Evolutionary conservation across 164 flowering plant species (phyloP), one percentile per base, ranked within the genome.

Genomic region (Tetrastigma voinierianum): DNA sequence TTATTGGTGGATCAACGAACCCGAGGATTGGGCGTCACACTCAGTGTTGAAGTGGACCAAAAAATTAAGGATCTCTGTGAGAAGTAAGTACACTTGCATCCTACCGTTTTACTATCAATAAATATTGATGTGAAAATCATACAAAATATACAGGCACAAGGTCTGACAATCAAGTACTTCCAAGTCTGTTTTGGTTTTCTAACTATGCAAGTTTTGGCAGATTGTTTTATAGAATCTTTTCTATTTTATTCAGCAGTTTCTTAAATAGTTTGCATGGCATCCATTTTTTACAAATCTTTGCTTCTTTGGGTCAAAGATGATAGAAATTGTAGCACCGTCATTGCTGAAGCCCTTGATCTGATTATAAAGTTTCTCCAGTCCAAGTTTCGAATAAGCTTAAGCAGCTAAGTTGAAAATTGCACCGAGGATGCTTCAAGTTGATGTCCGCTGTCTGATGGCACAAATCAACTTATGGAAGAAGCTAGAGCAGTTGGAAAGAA

Each of bases 371-470:
- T 70, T 85, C 95, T 52, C 72, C 83, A 48, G 71, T 61, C 57
- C 93, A 90, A 81, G 82, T 93, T 64, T 81, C 87, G 12, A 81
- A 67, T 51, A 81, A 80, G 72, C 88, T 90, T 62, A 90, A 83
- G 74, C 76, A 80, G 75, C 74, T 90, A 44, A 96, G 96, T 43
- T 72, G 82, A 9, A 77, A 71, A 66, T 60, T 52, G 67, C 73
- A 51, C 64, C 77, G 64, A 82, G 73, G 77, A 81, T 67, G 24
- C 77, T 55, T 25, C 23, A 19, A 43, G 54, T 46, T 59, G 62
- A 62, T 67, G 72, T 21, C 24, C 65, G 51, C 19, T 49, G 55
- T 53, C 77, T 25, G 46, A 44, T 67, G 61, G 46, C 14, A 54
- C 71, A 57, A 53, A 72, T 62, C 72, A 70, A 60, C 47, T 10